Conservation (phyloP, 179 eudicot genomes). For the Spergularia azorica region DNA sequence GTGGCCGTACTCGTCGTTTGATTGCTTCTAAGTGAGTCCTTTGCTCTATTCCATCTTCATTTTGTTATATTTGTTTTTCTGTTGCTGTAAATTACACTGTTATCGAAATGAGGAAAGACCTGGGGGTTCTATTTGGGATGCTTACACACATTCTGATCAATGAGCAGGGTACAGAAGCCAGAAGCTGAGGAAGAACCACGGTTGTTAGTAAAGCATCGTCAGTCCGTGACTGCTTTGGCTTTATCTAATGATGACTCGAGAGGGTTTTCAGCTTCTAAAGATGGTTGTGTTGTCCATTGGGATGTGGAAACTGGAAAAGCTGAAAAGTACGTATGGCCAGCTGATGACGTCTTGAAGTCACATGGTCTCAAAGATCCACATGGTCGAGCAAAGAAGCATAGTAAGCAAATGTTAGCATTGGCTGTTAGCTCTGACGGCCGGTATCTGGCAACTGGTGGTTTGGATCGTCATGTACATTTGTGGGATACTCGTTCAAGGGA, state of each 20-base stretch:
- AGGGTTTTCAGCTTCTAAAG: conserved; percentile 96
- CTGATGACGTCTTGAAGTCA: conserved; percentile 62
- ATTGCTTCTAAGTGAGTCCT: conserved; percentile 70
- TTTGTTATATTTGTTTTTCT: no score
- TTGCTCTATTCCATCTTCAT: not conserved
- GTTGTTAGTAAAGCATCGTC: conserved; percentile 68
- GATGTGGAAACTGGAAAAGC: conserved; percentile 77
- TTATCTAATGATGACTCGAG: conserved; percentile 72
- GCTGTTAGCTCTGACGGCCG: conserved; percentile 90
- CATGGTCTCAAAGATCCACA: conserved; percentile 72
- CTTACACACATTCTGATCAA: not conserved
- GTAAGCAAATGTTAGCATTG: conserved; percentile 66
- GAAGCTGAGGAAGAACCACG: conserved; percentile 50
- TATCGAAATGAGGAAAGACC: no score
- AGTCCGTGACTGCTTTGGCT: conserved; percentile 80
- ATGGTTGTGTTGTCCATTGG: conserved; percentile 81
- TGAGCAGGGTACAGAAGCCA: conserved; percentile 66
- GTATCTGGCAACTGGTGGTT: conserved; percentile 87
- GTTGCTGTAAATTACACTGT: no score
- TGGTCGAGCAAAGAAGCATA: conserved; percentile 63
- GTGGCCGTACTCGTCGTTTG: conserved; percentile 65
- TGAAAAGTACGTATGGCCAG: conserved; percentile 83
- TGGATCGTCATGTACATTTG: conserved; percentile 92
- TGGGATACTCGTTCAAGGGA: conserved; percentile 89
- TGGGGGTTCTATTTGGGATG: not conserved